phyloP scores from a whole-genome alignment of 1,284 basidiomycete genomes.

The Cutaneotrichosporon sp. region DNA sequence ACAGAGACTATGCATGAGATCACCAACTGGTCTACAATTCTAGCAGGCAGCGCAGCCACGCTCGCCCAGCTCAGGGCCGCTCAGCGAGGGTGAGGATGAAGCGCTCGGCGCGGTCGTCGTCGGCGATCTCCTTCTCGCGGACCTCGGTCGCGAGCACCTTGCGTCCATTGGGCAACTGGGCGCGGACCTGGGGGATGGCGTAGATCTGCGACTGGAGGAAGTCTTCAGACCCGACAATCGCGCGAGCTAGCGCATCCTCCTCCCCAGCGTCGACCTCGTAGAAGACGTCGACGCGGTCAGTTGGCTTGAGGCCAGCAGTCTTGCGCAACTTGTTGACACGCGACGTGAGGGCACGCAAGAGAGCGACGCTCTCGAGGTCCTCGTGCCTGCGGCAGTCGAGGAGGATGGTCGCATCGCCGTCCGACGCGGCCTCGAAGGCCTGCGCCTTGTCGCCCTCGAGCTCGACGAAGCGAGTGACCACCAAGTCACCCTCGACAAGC shows the following conservation, averaged over 20 bases:
- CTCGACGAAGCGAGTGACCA: constrained; percentile 88
- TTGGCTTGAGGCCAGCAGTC: constrained; percentile 89
- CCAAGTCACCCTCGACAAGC: constrained; percentile 83
- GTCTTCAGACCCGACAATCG: constrained; percentile 64
- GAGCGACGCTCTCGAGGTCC: constrained; percentile 82
- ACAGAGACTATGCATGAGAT: constrained; percentile 8
- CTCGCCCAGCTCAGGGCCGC: constrained; percentile 16
- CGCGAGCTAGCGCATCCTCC: constrained; percentile 67
- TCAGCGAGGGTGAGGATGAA: constrained; percentile 42
- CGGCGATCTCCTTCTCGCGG: constrained; percentile 83
- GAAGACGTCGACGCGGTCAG: constrained; percentile 89
- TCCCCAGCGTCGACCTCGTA: constrained; percentile 74
- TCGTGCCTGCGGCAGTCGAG: constrained; percentile 84
- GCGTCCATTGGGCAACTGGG: constrained; percentile 71
- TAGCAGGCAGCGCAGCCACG: background rate
- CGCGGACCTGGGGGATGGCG: constrained; percentile 65
- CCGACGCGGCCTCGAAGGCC: constrained; percentile 80
- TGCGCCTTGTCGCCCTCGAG: constrained; percentile 52
- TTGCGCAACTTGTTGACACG: constrained; percentile 95
- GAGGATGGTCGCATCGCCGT: constrained; percentile 91
- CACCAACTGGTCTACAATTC: constrained; percentile 6
- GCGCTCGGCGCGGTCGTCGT: constrained; percentile 83
- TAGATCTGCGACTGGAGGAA: constrained; percentile 75
- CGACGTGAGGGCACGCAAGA: constrained; percentile 87
- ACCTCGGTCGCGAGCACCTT: constrained; percentile 57